Percentiles rank a stretch among this genome's conserved stretches.
Evolutionary conservation across 2,329 filamentous ascomycete species (phyloP).

Genomic region (Aspergillus fructus): DNA sequence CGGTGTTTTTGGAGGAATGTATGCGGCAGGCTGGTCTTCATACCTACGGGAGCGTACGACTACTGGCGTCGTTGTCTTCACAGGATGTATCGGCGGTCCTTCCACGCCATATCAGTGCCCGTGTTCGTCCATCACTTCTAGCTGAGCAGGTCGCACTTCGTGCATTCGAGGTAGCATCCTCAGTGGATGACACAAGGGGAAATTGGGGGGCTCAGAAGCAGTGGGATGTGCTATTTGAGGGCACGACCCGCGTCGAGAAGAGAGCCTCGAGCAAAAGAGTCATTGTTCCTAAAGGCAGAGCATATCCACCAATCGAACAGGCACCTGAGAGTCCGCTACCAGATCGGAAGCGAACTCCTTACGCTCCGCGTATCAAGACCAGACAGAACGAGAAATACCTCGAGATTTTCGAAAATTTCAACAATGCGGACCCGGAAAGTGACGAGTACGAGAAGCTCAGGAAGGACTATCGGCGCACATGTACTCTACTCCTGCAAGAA

Average conservation of each 20-base stretch:
- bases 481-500: slow-evolving; percentile 25
- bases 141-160: slow-evolving; percentile 52
- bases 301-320: slow-evolving; percentile 20
- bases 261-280: slow-evolving; percentile 29
- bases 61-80: slow-evolving; percentile 70
- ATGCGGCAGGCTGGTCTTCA: slow-evolving; percentile 64
- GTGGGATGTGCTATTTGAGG: slow-evolving; percentile 24
- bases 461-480: slow-evolving; percentile 15
- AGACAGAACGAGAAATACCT: slow-evolving; percentile 34
- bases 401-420: slow-evolving; percentile 12
- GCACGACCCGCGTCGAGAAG: slow-evolving; percentile 28
- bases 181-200: slow-evolving; percentile 26
- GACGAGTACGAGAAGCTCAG: slow-evolving; percentile 21
- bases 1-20: slow-evolving; percentile 55
- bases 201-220: slow-evolving; percentile 24
- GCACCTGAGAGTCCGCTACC: slow-evolving; percentile 24
- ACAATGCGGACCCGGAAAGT: neutral
- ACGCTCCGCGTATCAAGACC: slow-evolving; percentile 38
- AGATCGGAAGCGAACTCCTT: slow-evolving; percentile 17
- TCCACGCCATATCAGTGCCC: slow-evolving; percentile 57
- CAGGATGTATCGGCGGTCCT: slow-evolving; percentile 60
- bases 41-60: slow-evolving; percentile 73
- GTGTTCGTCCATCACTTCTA: slow-evolving; percentile 59
- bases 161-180: slow-evolving; percentile 55
- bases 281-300: slow-evolving; percentile 31